Evolutionary conservation across 139 green algal species (phyloP), one percentile per base, ranked within the genome.

Genomic region (Picochlorum sp.): DNA sequence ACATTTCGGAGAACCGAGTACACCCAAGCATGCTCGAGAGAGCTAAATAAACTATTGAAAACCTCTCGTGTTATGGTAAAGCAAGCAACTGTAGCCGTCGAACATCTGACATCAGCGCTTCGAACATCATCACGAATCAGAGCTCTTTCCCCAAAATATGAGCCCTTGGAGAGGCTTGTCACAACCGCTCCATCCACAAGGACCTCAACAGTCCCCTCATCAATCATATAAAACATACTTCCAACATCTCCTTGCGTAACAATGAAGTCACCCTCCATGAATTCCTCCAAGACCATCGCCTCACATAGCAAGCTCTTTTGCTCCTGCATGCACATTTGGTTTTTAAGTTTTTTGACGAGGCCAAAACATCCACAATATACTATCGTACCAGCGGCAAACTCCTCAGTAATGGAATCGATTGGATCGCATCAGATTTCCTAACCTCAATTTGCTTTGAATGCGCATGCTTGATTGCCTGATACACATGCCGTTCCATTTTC

Each of bases 31-130:
- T 89, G 77, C 52, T 94, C 80, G 32, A 87, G 76, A 10, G 84
- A 84, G 11, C 90, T 88, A 51, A 97, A 83, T 65, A 97, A 78
- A n/a, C 83, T 72, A 30, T 89, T 63, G 68, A 95, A 95, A 45
- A 81, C 69, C 14, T 65, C 30, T 6, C 73, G 61, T 1, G 45
- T 61, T 54, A 93, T 76, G 4, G 52, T 75, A 75, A 88, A 95
- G 68, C 83, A 92, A 4, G 20, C 24, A 28, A 28, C 23, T 14
- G n/a, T 23, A 4, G 24, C 45, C 63, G 52, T 60, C 60, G 75
- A 60, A 54, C 63, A 9, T 1, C 21, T 13, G 15, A 49, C 16
- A 32, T 28, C 16, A 11, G 34, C 66, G 14, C 30, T 38, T 66
- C 71, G 67, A 23, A 51, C 16, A 21, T 86, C 75, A 21, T 77